Conservation (phyloP, 2,329 filamentous ascomycete genomes). For the Drechslera avenae region DNA sequence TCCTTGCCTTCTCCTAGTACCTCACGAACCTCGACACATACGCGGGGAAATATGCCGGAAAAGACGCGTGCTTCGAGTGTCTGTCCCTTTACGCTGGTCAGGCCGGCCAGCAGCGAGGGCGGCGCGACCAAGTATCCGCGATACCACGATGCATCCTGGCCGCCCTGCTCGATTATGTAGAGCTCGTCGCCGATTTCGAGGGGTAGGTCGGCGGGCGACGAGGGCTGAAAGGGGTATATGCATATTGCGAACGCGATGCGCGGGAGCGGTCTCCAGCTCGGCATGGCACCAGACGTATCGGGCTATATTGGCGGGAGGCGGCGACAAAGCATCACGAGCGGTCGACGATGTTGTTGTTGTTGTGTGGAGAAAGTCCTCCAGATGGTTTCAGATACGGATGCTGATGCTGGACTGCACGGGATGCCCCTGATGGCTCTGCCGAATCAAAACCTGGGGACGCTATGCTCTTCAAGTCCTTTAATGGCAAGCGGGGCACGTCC, state of each 20-base stretch:
- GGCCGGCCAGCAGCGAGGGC: slow-evolving; percentile 85
- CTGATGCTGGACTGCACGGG: slow-evolving; percentile 12
- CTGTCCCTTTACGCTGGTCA: slow-evolving; percentile 89
- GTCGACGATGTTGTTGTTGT: slow-evolving; percentile 1
- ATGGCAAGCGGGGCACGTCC: slow-evolving; percentile 17
- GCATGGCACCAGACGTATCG: slow-evolving; percentile 44
- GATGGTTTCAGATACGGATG: slow-evolving; percentile 5
- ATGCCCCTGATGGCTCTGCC: slow-evolving; percentile 21
- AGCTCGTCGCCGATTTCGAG: slow-evolving; percentile 98
- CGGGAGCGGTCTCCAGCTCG: slow-evolving; percentile 89
- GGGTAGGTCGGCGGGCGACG: slow-evolving; percentile 85
- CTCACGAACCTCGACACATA: slow-evolving; percentile 93
- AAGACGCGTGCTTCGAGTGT: slow-evolving; percentile 95
- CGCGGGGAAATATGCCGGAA: slow-evolving; percentile 95
- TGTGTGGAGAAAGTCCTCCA: slow-evolving; percentile 3
- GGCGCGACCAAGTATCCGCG: slow-evolving; percentile 94
- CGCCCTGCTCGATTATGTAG: slow-evolving; percentile 97
- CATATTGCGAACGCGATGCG: slow-evolving; percentile 98
- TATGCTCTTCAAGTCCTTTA: slow-evolving; percentile 5
- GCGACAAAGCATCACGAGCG: slow-evolving; percentile 42
- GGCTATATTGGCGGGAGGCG: slow-evolving; percentile 36
- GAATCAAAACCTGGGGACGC: slow-evolving; percentile 17
- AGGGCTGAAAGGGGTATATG: slow-evolving; percentile 89
- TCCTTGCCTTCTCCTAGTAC: slow-evolving; percentile 69
- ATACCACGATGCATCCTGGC: slow-evolving; percentile 83